Conservation (phyloP, 371 early-diverging fungal species). For the Ordospora pajunii region DNA sequence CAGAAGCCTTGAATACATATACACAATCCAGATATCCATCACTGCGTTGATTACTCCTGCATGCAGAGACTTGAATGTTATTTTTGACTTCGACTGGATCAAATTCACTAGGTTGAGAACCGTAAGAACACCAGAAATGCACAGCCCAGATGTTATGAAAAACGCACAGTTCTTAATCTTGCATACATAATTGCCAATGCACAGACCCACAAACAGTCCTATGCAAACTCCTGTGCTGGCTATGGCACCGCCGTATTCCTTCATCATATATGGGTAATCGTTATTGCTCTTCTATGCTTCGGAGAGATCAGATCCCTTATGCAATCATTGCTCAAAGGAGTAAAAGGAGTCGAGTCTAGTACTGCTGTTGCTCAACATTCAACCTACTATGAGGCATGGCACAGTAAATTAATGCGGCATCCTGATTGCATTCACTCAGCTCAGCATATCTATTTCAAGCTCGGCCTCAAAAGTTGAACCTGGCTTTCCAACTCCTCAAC, state of each 20-base stretch:
- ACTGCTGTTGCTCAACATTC: too few relatives aligned
- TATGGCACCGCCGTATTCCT: background rate
- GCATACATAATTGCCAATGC: background rate
- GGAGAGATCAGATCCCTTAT: background rate
- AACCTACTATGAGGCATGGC: too few relatives aligned
- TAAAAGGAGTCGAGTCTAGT: background rate
- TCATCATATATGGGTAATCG: background rate
- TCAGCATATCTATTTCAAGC: background rate
- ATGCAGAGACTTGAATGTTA: background rate
- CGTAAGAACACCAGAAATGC: background rate
- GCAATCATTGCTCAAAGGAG: background rate
- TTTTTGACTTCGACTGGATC: background rate
- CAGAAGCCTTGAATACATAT: background rate
- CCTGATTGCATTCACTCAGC: too few relatives aligned
- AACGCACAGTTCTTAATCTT: background rate
- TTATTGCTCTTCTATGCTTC: background rate
- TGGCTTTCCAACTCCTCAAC: constrained; percentile 1
- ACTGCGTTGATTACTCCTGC: background rate
- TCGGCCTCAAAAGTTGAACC: background rate
- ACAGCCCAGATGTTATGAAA: background rate
- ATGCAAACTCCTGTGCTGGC: background rate
- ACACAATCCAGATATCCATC: background rate
- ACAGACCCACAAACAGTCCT: background rate
- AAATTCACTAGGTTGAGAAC: background rate
- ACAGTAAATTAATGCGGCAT: too few relatives aligned